Evolutionary conservation across 2,329 filamentous ascomycete genomes (phyloP).

Genomic region (Simplicillium sp.): DNA sequence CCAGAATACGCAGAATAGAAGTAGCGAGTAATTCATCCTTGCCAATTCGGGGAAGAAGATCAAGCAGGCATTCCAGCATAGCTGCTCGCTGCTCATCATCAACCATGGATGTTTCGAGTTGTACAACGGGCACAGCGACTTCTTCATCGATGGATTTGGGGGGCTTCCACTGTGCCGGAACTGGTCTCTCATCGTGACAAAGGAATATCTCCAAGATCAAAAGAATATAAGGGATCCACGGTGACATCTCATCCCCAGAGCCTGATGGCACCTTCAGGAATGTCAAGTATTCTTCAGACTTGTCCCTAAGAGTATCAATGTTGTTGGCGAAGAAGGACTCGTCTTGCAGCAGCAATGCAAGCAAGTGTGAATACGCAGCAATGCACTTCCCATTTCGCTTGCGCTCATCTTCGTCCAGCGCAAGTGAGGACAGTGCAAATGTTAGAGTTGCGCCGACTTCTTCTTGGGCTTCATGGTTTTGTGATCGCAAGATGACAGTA

Average conservation of each 20-base stretch:
- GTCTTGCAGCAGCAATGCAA: slow-evolving; percentile 81
- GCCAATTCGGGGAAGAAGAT: slow-evolving; percentile 74
- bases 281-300: slow-evolving; percentile 63
- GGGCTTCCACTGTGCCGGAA: slow-evolving; percentile 60
- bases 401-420: slow-evolving; percentile 49
- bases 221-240: slow-evolving; percentile 86
- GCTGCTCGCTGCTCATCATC: slow-evolving; percentile 54
- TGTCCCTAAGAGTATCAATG: slow-evolving; percentile 64
- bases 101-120: slow-evolving; percentile 46
- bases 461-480: slow-evolving; percentile 46
- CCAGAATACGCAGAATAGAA: slow-evolving; percentile 72
- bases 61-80: slow-evolving; percentile 69
- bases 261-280: slow-evolving; percentile 68
- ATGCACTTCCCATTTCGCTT: slow-evolving; percentile 57
- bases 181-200: slow-evolving; percentile 78
- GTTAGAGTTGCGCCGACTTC: slow-evolving; percentile 78
- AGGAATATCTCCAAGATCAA: slow-evolving; percentile 84
- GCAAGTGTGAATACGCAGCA: slow-evolving; percentile 82
- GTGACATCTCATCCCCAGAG: slow-evolving; percentile 67
- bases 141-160: slow-evolving; percentile 40
- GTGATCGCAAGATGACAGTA: slow-evolving; percentile 54
- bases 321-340: slow-evolving; percentile 71
- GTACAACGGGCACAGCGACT: slow-evolving; percentile 46
- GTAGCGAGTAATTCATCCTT: slow-evolving; percentile 81
- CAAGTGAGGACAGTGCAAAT: slow-evolving; percentile 68